Conservation (phyloP, 768 basidiomycete species). For the Mycena galopus region DNA sequence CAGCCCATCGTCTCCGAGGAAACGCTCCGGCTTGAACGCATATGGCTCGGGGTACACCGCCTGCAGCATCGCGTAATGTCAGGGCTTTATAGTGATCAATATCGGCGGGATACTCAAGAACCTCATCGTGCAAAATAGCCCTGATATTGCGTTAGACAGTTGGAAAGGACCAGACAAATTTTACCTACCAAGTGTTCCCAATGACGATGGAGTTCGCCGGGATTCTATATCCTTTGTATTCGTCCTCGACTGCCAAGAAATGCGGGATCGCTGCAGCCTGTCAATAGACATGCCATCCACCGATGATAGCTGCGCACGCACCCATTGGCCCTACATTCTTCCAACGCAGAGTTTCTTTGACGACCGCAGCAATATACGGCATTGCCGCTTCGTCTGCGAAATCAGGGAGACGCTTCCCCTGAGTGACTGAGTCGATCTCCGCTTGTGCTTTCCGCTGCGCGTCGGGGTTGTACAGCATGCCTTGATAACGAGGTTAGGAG, state of each 20-base stretch:
- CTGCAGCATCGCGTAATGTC: not conserved
- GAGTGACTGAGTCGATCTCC: no score
- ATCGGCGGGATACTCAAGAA: not conserved
- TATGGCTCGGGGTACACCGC: constrained; percentile 7
- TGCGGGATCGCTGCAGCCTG: not conserved
- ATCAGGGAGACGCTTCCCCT: no score
- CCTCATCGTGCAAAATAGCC: constrained; percentile 15
- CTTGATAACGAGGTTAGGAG: no score
- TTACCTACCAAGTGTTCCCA: constrained; percentile 11
- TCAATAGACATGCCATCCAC: not conserved
- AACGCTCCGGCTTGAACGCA: constrained; percentile 15
- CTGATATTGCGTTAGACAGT: not conserved
- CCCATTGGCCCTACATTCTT: not conserved
- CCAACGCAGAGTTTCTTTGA: no score
- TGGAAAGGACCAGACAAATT: not conserved
- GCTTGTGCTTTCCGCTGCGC: no score
- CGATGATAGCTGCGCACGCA: not conserved
- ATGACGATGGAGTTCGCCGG: no score
- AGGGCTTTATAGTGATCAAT: not conserved
- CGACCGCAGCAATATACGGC: no score
- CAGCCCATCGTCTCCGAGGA: no score
- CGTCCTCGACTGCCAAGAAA: not conserved
- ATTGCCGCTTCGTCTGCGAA: no score
- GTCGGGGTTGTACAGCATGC: no score
- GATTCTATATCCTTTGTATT: constrained; percentile 5